phyloP scores from a whole-genome alignment of 176 grass and related monocot genomes.

The Dendrocalamus sinicus region DNA sequence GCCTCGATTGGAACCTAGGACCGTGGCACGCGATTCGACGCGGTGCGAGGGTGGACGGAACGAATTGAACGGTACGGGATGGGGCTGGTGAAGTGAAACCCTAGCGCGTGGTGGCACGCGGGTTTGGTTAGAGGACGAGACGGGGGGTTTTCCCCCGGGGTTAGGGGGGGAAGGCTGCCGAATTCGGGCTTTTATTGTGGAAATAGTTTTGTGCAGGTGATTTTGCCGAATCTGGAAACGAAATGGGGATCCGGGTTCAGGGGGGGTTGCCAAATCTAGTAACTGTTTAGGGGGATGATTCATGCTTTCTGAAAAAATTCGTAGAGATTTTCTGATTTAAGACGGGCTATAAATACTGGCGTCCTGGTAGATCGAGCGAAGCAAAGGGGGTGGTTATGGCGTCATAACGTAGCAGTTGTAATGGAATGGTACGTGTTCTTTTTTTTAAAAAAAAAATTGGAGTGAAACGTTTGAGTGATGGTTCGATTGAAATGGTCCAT shows the following conservation, averaged over 20 bases:
- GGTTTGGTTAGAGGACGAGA: conserved; percentile 12
- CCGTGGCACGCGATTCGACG: conserved; percentile 13
- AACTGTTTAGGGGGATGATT: conserved; percentile 4
- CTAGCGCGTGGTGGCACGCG: conserved; percentile 11
- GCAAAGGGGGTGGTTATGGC: neutral
- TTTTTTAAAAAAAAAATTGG: neutral
- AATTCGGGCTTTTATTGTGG: conserved; percentile 37
- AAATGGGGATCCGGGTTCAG: conserved; percentile 48
- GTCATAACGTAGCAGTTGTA: neutral
- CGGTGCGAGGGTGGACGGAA: neutral
- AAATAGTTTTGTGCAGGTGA: neutral
- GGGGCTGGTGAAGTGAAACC: conserved; percentile 24
- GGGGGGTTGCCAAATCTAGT: conserved; percentile 35
- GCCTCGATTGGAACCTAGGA: conserved; percentile 35
- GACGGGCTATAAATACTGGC: conserved; percentile 36
- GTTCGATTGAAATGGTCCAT: conserved; percentile 9
- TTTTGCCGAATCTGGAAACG: conserved; percentile 42
- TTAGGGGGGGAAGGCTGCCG: conserved; percentile 5
- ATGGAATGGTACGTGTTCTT: conserved; percentile 20
- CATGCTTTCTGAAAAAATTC: conserved; percentile 1
- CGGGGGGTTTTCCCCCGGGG: neutral
- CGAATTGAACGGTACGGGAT: conserved; percentile 31
- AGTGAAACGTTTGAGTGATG: conserved; percentile 13
- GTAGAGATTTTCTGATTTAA: conserved; percentile 40
- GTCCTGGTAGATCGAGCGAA: conserved; percentile 41